Conservation (phyloP, 169 alveolate species). For the Blepharisma undulans region DNA sequence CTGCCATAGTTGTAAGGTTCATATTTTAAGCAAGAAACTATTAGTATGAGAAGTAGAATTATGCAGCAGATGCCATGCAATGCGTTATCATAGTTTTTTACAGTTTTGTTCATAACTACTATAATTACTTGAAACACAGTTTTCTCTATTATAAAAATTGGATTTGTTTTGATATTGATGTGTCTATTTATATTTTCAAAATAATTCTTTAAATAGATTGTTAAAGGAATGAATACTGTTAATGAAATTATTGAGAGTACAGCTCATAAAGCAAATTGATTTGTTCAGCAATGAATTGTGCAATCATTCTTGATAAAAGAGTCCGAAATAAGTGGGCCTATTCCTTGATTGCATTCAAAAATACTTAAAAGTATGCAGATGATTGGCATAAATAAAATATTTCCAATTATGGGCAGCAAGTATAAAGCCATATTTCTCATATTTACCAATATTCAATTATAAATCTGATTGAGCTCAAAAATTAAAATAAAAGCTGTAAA, state of each 20-base stretch:
- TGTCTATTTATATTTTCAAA: background rate
- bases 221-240: background rate
- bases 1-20: slow-evolving; percentile 9
- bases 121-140: background rate
- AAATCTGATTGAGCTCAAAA: background rate
- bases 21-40: background rate
- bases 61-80: background rate
- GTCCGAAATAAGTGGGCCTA: background rate
- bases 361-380: background rate
- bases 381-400: background rate
- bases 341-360: background rate
- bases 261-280: background rate
- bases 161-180: background rate
- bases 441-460: background rate
- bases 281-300: slow-evolving; percentile 15
- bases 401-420: background rate
- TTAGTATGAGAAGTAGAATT: background rate
- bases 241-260: background rate
- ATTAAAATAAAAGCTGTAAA: background rate
- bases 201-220: background rate
- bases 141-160: background rate
- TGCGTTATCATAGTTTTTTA: background rate
- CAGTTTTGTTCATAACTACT: background rate
- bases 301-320: background rate
- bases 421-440: background rate